Evolutionary conservation across 768 basidiomycete species (phyloP), one percentile per base, ranked within the genome.

Genomic region (Mycena galericulata): DNA sequence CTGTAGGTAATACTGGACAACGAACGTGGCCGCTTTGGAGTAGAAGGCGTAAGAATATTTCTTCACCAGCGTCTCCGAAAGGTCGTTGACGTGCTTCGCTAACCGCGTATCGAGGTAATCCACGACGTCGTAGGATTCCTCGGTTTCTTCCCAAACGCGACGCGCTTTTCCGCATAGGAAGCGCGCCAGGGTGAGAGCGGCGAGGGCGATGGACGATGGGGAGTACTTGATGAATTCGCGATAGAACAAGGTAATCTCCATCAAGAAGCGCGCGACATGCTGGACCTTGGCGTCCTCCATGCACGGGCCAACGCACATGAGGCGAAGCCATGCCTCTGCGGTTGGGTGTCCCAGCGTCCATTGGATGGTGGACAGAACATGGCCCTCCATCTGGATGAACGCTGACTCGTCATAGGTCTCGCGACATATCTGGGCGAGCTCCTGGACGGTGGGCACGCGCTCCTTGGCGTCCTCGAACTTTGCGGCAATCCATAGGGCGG

Each of bases 391-490:
- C 82, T 99, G 98, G 68, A 98, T 92, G 81, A 99, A 99, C 2
- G 97, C 97, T 4, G 92, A 92, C 79, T 97, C 96, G 78, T 98
- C 97, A 79, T 99, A 99, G 2, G 96, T 95, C 76, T 97, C 92
- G 75, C 93, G 95, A 83, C 98, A 99, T 79, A 98, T 96, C 76
- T 96, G 92, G 47, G 91, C 92, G 60, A 99, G 91, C 71, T 99
- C 97, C 76, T 95, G 91, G 8, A 98, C 94, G 1, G 96, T 94
- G 14, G 98, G 98, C 17, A 99, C 96, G 70, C 97, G 95, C 77
- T 99, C 97, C 80, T 99, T 99, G 26, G 96, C 94, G 76, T 99
- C 98, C 81, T 99, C 98, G 74, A 98, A 99, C 82, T 99, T 99
- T 71, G 97, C 94, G 18, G 98, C 98, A 73, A 99, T 98, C 98